Percentiles rank a stretch among this genome's conserved stretches.
These are phyloP conservation scores for Groenewaldozyma auringiensis DNA, from an alignment of 1,139 yeast species.

Conservation along the genomic window DNA sequence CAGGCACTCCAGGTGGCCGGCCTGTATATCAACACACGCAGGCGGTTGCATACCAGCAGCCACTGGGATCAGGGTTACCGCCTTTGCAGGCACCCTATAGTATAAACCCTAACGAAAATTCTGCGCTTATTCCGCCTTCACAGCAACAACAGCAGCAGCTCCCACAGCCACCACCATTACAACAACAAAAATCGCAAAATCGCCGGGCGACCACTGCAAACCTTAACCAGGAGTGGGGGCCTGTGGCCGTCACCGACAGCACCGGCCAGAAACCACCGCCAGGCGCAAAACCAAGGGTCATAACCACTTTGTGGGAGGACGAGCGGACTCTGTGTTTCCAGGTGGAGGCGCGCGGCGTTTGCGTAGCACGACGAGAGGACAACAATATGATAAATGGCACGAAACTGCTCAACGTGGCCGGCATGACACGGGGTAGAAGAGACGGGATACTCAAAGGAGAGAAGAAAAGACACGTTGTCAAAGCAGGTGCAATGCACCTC, in stretches of 20 bases:
- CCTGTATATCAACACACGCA: background rate
- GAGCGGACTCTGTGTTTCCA: constrained; percentile 92
- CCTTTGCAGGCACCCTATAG: constrained; percentile 7
- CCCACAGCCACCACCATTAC: constrained; percentile 9
- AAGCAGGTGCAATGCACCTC: constrained; percentile 93
- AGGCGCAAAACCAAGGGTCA: constrained; percentile 72
- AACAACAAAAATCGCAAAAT: constrained; percentile 8
- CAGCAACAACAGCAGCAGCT: constrained; percentile 7
- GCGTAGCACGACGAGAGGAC: constrained; percentile 90
- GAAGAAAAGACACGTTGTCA: constrained; percentile 83
- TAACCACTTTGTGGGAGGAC: constrained; percentile 97
- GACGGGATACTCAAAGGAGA: constrained; percentile 91
- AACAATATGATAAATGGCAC: constrained; percentile 93
- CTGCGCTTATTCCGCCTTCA: background rate
- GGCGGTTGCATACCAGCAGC: background rate
- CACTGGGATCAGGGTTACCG: constrained; percentile 2
- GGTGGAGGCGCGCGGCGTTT: constrained; percentile 86
- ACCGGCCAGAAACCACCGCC: constrained; percentile 55
- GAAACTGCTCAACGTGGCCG: constrained; percentile 82
- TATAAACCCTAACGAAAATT: background rate
- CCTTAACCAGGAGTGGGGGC: constrained; percentile 10
- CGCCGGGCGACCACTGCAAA: constrained; percentile 8
- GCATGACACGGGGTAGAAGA: constrained; percentile 92
- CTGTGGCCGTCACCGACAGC: constrained; percentile 33
- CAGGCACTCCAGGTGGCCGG: background rate